Percentiles rank a stretch among this genome's conserved stretches.
Conservation (phyloP, 2,329 filamentous ascomycete species). For the Canariomyces notabilis region DNA sequence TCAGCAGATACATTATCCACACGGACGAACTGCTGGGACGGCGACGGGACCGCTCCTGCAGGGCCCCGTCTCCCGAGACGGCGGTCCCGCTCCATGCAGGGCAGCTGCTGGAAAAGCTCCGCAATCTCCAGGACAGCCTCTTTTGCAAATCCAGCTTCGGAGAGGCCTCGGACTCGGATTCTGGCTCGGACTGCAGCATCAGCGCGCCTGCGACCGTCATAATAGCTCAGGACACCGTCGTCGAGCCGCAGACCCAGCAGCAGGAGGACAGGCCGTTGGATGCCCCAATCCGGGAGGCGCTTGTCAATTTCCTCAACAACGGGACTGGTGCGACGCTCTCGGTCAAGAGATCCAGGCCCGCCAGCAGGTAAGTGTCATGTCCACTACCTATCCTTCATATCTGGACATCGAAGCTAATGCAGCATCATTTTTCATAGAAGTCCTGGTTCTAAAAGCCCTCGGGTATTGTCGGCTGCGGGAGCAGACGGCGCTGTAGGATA, state of each 20-base stretch:
- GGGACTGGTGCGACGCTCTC: not conserved
- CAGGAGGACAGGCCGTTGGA: too few relatives aligned
- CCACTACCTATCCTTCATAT: not conserved
- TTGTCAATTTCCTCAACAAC: not conserved
- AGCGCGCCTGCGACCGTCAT: not conserved
- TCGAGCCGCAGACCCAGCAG: not conserved
- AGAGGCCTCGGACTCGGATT: not conserved
- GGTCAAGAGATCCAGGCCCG: slow-evolving; percentile 2
- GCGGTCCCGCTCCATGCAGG: not conserved
- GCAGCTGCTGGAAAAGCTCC: not conserved
- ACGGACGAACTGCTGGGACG: not conserved
- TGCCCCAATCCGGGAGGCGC: too few relatives aligned
- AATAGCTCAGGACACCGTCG: not conserved
- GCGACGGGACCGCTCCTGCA: not conserved
- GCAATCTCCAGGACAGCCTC: not conserved
- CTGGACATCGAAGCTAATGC: slow-evolving; percentile 1
- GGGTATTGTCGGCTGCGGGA: not conserved
- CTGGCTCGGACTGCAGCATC: not conserved
- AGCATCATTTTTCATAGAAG: not conserved
- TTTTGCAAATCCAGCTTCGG: not conserved
- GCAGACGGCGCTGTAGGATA: not conserved
- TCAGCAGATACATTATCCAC: slow-evolving; percentile 7
- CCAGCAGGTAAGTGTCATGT: slow-evolving; percentile 4
- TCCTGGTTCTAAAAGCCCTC: not conserved
- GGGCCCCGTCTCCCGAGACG: slow-evolving; percentile 3